Base-by-base conservation (phyloP, 1,284 basidiomycete species). In the Vanrija sp. region DNA sequence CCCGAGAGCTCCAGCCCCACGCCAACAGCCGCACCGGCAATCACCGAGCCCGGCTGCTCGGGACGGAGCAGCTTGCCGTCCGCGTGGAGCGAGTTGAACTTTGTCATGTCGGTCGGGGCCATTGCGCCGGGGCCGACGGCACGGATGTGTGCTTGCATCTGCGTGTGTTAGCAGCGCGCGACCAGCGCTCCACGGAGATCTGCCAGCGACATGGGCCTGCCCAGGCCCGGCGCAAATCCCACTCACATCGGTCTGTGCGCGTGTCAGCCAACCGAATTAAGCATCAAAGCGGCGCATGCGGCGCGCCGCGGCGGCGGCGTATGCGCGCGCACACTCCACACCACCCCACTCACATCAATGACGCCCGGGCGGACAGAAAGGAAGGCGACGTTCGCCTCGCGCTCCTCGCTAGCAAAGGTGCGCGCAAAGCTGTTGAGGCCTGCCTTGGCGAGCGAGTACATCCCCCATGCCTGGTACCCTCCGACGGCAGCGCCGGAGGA, bases 401-500 rank as follows among this genome's bases (percentile, higher is more conserved):
- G 65, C 62, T 83, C 81, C 60, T 83, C 82, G 26, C 72, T 75
- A 0, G 78, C 81, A 8, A 82, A 66, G 0, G 81, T 82, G 61
- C 77, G 62, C 10, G 65, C 64, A 7, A 83, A 68, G 12, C 78
- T 74, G 66, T 83, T 83, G 68, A 81, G 65, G 0, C 78, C 81
- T 0, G 82, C 81, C 55, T 77, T 77, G 57, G 65, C 69, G 59
- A 70, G 65, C 19, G 75, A 78, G 68, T 82, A 82, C 43, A 80
- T 70, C 0, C 76, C 76, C 81, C 81, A 83, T 0, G 77, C 79
- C 3, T 77, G 71, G 29, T 74, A 77, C 9, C 77, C 78, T 0
- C 73, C 74, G 3, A 72, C 70, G 2, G 79, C 77, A 0, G 82
- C 81, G 10, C 81, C 82, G 3, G 78, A 79, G 6, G 76, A 78